Conservation (phyloP, 768 basidiomycete species). For the Termitomyces eurrhizus region DNA sequence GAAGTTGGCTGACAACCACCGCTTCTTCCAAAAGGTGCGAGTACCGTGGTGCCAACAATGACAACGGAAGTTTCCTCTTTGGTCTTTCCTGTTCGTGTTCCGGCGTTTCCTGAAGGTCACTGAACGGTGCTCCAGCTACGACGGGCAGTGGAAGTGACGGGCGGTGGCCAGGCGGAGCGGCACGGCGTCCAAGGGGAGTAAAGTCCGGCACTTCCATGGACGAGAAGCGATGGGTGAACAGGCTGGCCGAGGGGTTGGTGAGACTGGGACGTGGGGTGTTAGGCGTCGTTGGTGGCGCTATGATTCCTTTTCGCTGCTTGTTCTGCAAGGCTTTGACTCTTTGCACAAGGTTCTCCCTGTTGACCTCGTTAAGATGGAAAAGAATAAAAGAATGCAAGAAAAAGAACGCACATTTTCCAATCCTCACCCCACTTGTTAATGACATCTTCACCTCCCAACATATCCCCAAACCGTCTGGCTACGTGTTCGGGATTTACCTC, state of each 20-base stretch:
- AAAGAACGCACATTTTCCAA: slow-evolving; percentile 53
- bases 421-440: slow-evolving; percentile 38
- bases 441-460: slow-evolving; percentile 43
- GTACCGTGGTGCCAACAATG: slow-evolving; percentile 51
- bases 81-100: slow-evolving; percentile 6
- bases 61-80: slow-evolving; percentile 30
- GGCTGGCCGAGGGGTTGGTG: background rate
- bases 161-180: slow-evolving; percentile 22
- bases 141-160: slow-evolving; percentile 19
- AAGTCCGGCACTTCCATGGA: slow-evolving; percentile 50
- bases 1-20: slow-evolving; percentile 30
- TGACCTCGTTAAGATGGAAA: background rate
- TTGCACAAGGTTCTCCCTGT: slow-evolving; percentile 47
- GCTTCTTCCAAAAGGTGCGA: slow-evolving; percentile 57
- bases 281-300: slow-evolving; percentile 53
- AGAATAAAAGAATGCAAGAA: slow-evolving; percentile 1
- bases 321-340: slow-evolving; percentile 54
- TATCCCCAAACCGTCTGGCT: slow-evolving; percentile 50
- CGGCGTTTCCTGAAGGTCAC: slow-evolving; percentile 17
- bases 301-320: slow-evolving; percentile 54
- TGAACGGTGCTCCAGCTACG: slow-evolving; percentile 28
- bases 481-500: slow-evolving; percentile 53
- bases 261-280: slow-evolving; percentile 21
- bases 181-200: slow-evolving; percentile 40
- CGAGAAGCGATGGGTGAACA: slow-evolving; percentile 9